Evolutionary conservation across 164 flowering plant genomes (phyloP), one percentile per base, ranked within the genome.

Genomic region (Berberis thunbergii): DNA sequence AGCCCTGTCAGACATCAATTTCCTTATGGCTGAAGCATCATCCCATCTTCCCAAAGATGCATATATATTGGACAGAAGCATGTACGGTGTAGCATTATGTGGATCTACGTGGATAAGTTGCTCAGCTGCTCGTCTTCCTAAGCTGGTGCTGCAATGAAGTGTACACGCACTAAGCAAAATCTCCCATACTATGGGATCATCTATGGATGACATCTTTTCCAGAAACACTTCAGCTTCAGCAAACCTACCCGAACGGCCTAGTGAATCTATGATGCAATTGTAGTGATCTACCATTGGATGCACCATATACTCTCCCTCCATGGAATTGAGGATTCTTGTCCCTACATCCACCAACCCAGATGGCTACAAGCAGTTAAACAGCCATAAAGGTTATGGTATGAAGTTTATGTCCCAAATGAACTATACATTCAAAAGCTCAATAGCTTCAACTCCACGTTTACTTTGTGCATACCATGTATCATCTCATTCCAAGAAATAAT

Each of bases 401-500:
- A 2, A 88, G 95, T 65, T 81, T 79, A 45, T 62, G 77, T 46
- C 81, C 82, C 6, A 75, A 77, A 58, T 7, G 41, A 60, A 87
- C 70, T 93, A 92, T 82, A 56, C 76, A 69, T 55, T 71, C 63
- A 64, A 83, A 92, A 86, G 79, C 56, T 54, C 46, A 68, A 92
- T 74, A 63, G 95, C 89, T 68, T 81, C 74, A 48, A 71, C 70
- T 40, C 91, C 96, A 69, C 49, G 68, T 64, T 96, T 96, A 70
- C 79, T 84, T 64, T 86, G 95, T 39, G 95, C 96, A 80, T 83
- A 87, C 43, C 98, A 67, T 86, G 87, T 65, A 91, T 86, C 88
- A 91, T 87, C 72, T 86, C 94, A 73, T 89, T 91, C 96, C 95
- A 91, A 12, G 83, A 75, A 43, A 89, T 84, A 54, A 72, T 77